Base-by-base conservation (phyloP, 306 rosid species). In the Datisca glomerata region DNA sequence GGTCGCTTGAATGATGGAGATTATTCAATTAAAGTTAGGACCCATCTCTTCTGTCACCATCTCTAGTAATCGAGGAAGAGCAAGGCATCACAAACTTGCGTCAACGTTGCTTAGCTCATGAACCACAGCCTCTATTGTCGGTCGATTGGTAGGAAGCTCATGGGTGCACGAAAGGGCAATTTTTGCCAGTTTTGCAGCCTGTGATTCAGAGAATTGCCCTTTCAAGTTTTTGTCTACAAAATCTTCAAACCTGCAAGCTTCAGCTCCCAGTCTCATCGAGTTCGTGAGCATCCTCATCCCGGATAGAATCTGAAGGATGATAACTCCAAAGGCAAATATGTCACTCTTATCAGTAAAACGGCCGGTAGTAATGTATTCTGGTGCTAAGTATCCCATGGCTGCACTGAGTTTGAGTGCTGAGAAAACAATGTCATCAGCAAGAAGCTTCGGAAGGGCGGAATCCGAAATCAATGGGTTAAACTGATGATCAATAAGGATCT, bases 321-420 rank as follows among this genome's bases (percentile, higher is more conserved):
- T 78, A 41, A 89, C 78, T 41, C 98, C 98, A 19, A 84, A 89
- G 16, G 98, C 98, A 24, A 77, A 89, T 56, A 84, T 47, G 62
- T 89, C 98, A 48, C 93, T 89, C 59, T 89, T 84, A 67, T 77
- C 84, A 0, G 95, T 84, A 62, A 80, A 84, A 12, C 93, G 93
- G 42, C 98, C 98, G 0, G 94, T 84, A 5, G 77, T 84, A 9
- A 84, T 71, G 68, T 89, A 89, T 63, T 89, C 98, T 0, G 95
- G 95, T 44, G 98, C 98, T 10, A 89, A 70, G 71, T 84, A 89
- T 61, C 98, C 98, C 98, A 84, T 84, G 23, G 98, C 95, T 23
- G 98, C 98, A 56, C 98, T 89, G 5, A 70, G 71, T 72, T 89
- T 89, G n/a, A 89, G 75, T 47, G 86, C 75, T 11, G 91, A 84